Evolutionary conservation across 169 alveolate genomes (phyloP), one percentile per base, ranked within the genome.

Genomic region (Plasmodium inui): DNA sequence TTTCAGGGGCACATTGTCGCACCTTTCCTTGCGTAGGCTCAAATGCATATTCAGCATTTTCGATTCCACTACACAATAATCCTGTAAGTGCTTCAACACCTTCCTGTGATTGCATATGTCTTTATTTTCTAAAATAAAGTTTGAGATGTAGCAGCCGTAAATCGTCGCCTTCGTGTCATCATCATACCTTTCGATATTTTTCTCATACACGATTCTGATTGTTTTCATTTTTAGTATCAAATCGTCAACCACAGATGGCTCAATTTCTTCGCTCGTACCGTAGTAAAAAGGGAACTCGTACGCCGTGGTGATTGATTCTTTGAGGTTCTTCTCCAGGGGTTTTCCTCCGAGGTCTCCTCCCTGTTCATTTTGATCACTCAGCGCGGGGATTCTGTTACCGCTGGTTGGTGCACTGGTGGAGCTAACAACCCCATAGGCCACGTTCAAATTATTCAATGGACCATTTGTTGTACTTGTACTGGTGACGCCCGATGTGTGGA

Each of bases 51-150:
- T 70, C 74, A 91, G 74, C 28, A 91, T 9, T 22, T 82, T 91
- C 9, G 95, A 67, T 17, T 91, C 95, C 3, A 46, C 19, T 26
- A 91, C 17, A 55, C 95, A 91, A 9, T 28, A 46, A 28, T 91
- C 95, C 83, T 91, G 92, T 22, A 91, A 30, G 22, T 46, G 91
- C n/a, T 91, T 80, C 55, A 91, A 71, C 17, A 91, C 26, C 32
- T 72, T 91, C 84, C 30, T 81, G 76, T 91, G 95, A 73, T 91
- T 91, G 39, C 95, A 91, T 37, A 91, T 91, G 61, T 91, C 95
- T 50, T 81, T 46, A 82, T 91, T 70, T 73, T 91, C 85, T 72
- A 82, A 82, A 7, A 91, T 70, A 32, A 67, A 81, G 73, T 71
- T 91, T n/a, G 95, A 91, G 22, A 91, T n/a, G 46, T 91, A 53